Percentiles rank a stretch among this genome's conserved stretches.
Evolutionary conservation across 352 stramenopile genomes (phyloP).

Genomic region (Thraustochytrium sp.): DNA sequence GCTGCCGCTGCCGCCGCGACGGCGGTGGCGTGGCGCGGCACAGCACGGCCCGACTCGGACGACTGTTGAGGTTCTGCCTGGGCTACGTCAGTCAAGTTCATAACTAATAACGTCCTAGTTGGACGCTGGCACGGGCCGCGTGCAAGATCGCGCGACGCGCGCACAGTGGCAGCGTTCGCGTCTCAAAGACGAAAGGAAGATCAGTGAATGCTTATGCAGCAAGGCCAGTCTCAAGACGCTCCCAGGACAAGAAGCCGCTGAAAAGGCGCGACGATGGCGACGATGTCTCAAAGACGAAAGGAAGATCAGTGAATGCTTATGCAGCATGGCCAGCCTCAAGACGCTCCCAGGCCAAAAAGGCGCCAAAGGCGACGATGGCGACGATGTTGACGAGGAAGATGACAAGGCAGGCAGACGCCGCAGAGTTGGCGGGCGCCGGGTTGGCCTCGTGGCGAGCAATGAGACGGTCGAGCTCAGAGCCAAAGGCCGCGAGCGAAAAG

Average conservation of each 20-base stretch:
- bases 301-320: constrained; percentile 80
- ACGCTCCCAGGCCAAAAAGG: not conserved
- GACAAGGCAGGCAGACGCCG: not conserved
- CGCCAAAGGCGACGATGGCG: not conserved
- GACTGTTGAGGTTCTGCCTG: too few relatives aligned
- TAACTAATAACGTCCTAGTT: too few relatives aligned
- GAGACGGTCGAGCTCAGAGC: not conserved
- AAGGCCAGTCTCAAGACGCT: not conserved
- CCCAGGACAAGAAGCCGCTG: not conserved
- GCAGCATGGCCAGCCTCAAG: not conserved
- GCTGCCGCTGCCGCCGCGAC: not conserved
- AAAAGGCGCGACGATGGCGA: not conserved
- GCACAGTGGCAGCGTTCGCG: too few relatives aligned
- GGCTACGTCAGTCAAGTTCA: too few relatives aligned
- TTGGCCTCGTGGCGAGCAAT: not conserved
- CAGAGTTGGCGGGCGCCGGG: not conserved
- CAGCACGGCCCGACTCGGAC: too few relatives aligned
- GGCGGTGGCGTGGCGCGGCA: too few relatives aligned
- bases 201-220: constrained; percentile 69
- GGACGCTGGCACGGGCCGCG: too few relatives aligned
- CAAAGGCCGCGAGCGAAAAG: constrained; percentile 22
- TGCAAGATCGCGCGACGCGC: not conserved
- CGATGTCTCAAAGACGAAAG: too few relatives aligned
- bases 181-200: too few relatives aligned
- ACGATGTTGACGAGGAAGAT: not conserved